Evolutionary conservation across 305 asterid species (phyloP), one percentile per base, ranked within the genome.

Genomic region (Solanum aculeatissimum): DNA sequence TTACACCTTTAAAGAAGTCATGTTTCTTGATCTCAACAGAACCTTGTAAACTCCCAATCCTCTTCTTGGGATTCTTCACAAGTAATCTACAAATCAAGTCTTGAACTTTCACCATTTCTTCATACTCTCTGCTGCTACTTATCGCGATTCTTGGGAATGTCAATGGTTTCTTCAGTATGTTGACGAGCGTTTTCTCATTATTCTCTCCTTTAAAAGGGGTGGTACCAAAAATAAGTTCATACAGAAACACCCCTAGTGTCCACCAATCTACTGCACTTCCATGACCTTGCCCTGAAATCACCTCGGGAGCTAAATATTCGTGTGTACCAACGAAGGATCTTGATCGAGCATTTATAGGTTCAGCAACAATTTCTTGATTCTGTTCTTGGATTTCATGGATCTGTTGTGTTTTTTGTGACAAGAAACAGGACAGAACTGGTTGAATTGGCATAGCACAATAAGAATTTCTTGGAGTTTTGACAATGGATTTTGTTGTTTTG

Each of bases 251-350:
- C 18, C 92, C 92, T 11, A 88, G 84, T 7, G 92, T 90, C 92
- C 92, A 90, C 92, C 92, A 90, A 85, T 90, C 92, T 23, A 90
- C 92, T 4, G 91, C 91, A 53, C 90, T 86, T 7, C 92, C 92
- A 43, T 90, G 92, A 11, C 92, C 92, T 49, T 90, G 92, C 2
- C 92, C 92, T 18, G 92, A 85, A 15, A 90, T 90, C 35, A 90
- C 90, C 78, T 90, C 92, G 2, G 92, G 92, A 1, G 92, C 92
- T 82, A 90, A 84, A 65, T 90, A 90, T 43, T 90, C 92, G 42
- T 90, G 92, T 49, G 92, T 90, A 0, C 92, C 92, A 7, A 90
- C 91, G 65, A 90, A 90, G 0, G 92, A 90, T 29, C 83, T 88
- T 6, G 92, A 90, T 81, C 90, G 80, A 1, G 92, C 91, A 23